Base-by-base conservation (phyloP, 1,284 basidiomycete species). In the Trichosporon ovoides region DNA sequence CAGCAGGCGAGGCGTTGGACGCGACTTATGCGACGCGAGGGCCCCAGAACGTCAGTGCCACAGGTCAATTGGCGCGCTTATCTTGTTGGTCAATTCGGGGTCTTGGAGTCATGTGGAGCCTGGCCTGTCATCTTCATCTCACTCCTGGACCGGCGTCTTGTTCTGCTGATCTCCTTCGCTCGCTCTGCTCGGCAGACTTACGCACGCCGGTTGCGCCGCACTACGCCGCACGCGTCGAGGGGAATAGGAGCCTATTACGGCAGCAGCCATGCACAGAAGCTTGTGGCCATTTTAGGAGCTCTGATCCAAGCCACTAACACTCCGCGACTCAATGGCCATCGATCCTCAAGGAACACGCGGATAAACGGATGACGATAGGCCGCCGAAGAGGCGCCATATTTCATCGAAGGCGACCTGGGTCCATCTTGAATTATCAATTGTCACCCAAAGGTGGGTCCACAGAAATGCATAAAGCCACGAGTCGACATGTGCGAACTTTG, bases 31-130 rank as follows among this genome's bases (percentile, higher is more conserved):
- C 28, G 28, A 31, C 28, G 28, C 43, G 43, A 48, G 43, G 43
- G 43, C 43, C 43, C 43, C 43, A 48, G 43, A 48, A 48, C 22
- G 43, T 9, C n/a, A 48, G 28, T 48, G 43, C 43, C 43, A 48
- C 43, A 48, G 43, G 43, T 22, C 24, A 9, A 6, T 28, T 11
- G 43, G 16, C 43, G 43, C 43, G 43, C 43, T 48, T 48, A 48
- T 48, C 43, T 48, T 48, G 40, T 46, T 46, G 16, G 9, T 20
- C 24, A 46, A 46, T 46, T 46, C 18, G 14, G 22, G 28, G 14
- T 7, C 24, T 31, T 31, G 24, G 43, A 48, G 43, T 22, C 43
- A 22, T 48, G 43, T 48, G 43, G 43, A 48, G 43, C 43, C 28
- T 24, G 24, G 43, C 43, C 14, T 24, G 24, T 31, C n/a, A 16